A percentile compares a stretch with the other conserved stretches of the same genome.
phyloP scores from a whole-genome alignment of 2,329 filamentous ascomycete species.

The Penicillium sp. region DNA sequence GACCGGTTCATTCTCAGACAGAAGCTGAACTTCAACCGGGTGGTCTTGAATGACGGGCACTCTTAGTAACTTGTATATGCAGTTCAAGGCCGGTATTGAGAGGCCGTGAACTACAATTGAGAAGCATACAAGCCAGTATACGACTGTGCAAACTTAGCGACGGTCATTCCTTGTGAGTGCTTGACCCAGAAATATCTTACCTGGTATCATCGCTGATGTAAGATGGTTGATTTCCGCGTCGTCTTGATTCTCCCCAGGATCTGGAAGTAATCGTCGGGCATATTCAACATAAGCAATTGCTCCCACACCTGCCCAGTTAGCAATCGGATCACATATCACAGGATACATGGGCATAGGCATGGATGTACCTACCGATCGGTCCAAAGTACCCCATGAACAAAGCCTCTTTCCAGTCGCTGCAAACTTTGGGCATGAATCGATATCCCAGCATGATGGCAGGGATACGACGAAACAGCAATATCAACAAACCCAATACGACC shows the following conservation, averaged over 20 bases:
- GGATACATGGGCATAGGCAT: background rate
- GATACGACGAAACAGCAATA: slow-evolving; percentile 57
- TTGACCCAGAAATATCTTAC: slow-evolving; percentile 15
- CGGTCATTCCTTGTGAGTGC: background rate
- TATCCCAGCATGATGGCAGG: slow-evolving; percentile 56
- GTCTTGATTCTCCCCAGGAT: slow-evolving; percentile 33
- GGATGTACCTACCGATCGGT: slow-evolving; percentile 36
- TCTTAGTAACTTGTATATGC: slow-evolving; percentile 30
- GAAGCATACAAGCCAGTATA: slow-evolving; percentile 48
- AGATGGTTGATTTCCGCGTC: slow-evolving; percentile 43
- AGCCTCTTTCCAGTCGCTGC: slow-evolving; percentile 57
- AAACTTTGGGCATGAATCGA: slow-evolving; percentile 54
- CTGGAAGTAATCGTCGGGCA: slow-evolving; percentile 44
- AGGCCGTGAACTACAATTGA: slow-evolving; percentile 41
- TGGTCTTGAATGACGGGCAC: slow-evolving; percentile 33
- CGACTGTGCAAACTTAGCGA: slow-evolving; percentile 30
- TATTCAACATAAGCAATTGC: slow-evolving; percentile 50
- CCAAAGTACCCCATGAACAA: slow-evolving; percentile 60
- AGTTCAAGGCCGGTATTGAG: slow-evolving; percentile 37
- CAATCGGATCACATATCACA: too few relatives aligned
- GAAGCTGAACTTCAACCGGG: slow-evolving; percentile 32
- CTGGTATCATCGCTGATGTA: slow-evolving; percentile 40
- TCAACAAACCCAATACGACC: slow-evolving; percentile 52
- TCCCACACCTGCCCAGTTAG: slow-evolving; percentile 36
- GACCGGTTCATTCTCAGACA: slow-evolving; percentile 36